Conservation (phyloP, 495 filamentous ascomycete species). For the Filosporella fistucella region DNA sequence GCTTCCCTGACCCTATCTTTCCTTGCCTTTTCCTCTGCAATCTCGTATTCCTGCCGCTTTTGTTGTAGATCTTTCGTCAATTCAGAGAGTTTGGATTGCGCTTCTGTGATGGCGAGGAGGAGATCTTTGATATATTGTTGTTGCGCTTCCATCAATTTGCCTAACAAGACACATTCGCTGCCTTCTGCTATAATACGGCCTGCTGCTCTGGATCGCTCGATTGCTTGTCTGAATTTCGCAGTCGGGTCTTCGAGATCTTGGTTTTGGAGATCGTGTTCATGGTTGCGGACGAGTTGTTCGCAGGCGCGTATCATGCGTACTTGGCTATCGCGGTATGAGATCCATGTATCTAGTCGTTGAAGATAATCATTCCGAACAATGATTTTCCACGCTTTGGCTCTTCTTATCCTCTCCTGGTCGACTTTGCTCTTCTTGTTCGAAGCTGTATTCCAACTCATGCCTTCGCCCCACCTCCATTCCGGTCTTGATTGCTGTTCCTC, state of each 20-base stretch:
- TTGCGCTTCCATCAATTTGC: background rate
- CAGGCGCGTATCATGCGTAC: background rate
- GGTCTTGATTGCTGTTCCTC: constrained; percentile 10
- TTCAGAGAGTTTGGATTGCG: background rate
- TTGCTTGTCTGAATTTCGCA: constrained; percentile 8
- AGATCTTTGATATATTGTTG: background rate
- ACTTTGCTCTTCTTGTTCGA: constrained; percentile 4
- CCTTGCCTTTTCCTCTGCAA: constrained; percentile 3
- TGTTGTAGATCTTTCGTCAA: constrained; percentile 8
- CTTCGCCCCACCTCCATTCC: constrained; percentile 12
- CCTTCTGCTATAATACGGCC: constrained; percentile 2
- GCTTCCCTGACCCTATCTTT: constrained; percentile 4
- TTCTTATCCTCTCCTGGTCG: constrained; percentile 4
- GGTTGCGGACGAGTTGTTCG: background rate
- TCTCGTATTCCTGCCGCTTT: constrained; percentile 8
- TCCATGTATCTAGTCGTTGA: constrained; percentile 2
- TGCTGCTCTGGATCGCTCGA: background rate
- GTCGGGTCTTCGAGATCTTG: constrained; percentile 3
- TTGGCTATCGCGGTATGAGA: background rate
- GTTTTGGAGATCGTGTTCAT: background rate
- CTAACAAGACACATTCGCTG: background rate
- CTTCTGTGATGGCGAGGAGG: background rate
- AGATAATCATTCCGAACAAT: constrained; percentile 1
- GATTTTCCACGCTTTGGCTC: constrained; percentile 9
- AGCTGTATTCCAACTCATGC: constrained; percentile 2